phyloP scores from a whole-genome alignment of 768 basidiomycete genomes.

The Suillus plorans region DNA sequence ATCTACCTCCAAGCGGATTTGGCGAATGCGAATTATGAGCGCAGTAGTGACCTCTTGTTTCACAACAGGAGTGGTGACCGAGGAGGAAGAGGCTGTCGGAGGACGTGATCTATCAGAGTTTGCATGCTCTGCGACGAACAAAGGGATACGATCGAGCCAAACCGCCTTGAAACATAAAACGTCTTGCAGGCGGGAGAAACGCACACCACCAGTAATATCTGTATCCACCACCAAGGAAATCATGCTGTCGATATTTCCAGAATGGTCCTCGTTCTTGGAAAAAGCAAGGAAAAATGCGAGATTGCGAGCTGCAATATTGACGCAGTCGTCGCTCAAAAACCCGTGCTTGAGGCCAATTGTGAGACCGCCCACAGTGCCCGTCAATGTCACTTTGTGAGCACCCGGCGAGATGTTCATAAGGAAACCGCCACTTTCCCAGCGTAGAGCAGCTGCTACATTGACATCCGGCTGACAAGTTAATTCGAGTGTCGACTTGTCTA shows the following conservation, averaged over 20 bases:
- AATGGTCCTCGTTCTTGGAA: conserved; percentile 44
- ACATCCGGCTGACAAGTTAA: conserved; percentile 90
- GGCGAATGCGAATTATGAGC: conserved; percentile 69
- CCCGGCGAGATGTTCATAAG: conserved; percentile 76
- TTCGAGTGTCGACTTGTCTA: conserved; percentile 85
- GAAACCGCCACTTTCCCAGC: conserved; percentile 96
- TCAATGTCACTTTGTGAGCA: conserved; percentile 68
- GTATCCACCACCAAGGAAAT: conserved; percentile 84
- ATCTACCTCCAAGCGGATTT: conserved; percentile 73
- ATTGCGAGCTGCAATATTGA: conserved; percentile 78
- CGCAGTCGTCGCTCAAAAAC: conserved; percentile 80
- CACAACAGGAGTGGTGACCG: conserved; percentile 12
- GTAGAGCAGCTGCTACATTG: conserved; percentile 83
- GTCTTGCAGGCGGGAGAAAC: conserved; percentile 87
- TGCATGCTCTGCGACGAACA: conserved; percentile 50
- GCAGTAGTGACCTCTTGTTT: conserved; percentile 56
- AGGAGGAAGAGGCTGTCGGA: conserved; percentile 17
- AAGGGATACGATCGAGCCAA: conserved; percentile 86
- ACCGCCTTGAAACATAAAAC: conserved; percentile 94
- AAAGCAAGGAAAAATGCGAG: conserved; percentile 77
- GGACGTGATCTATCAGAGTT: conserved; percentile 19
- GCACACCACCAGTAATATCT: conserved; percentile 74
- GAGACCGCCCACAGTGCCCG: conserved; percentile 79
- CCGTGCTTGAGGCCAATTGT: conserved; percentile 82
- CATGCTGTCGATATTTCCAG: conserved; percentile 42